Base-by-base conservation (phyloP, 139 green algal genomes). In the Haematococcus lacustris region DNA sequence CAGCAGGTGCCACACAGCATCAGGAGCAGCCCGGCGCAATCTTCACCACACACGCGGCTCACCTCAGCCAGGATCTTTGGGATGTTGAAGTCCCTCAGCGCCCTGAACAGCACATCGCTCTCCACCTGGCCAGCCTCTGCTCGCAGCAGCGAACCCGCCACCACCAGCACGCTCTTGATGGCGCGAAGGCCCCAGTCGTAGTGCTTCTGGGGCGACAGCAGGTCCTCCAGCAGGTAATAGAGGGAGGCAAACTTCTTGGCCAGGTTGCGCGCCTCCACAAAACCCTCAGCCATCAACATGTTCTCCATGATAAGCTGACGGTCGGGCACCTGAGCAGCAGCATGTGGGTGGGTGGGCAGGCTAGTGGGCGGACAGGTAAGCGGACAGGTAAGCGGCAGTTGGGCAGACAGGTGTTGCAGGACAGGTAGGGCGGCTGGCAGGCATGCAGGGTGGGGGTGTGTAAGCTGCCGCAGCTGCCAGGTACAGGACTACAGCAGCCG, bases 231-330 rank as follows among this genome's bases (percentile, higher is more conserved):
- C 73, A 92, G 76, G 80, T 88, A 91, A 78, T 94, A 94, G 39
- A 94, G 77, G 38, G 82, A 85, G 6, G 88, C 88, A 76, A 93
- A 93, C 79, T 93, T 93, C 85, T 91, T 91, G 38, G 88, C 85
- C 53, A 93, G 83, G 70, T 89, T 86, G 76, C 89, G 88, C n/a
- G 88, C 86, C 79, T 91, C 85, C 34, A 91, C 88, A 74, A 92
- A 92, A 68, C 87, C 89, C 76, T 92, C 89, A 17, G 89, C 87
- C 89, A 94, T 94, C 71, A 94, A 86, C 89, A 94, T 94, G 75
- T 94, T 94, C 83, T 94, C 87, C 83, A 94, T 94, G 73, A 94
- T 94, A 33, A 94, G 83, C 81, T 94, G 87, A 9, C 89, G 73
- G 73, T 94, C 89, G 26, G 89, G 89, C 81, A 94, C 53, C 53